Evolutionary conservation across 2,329 filamentous ascomycete genomes (phyloP).

Genomic region (Huntiella savannae): DNA sequence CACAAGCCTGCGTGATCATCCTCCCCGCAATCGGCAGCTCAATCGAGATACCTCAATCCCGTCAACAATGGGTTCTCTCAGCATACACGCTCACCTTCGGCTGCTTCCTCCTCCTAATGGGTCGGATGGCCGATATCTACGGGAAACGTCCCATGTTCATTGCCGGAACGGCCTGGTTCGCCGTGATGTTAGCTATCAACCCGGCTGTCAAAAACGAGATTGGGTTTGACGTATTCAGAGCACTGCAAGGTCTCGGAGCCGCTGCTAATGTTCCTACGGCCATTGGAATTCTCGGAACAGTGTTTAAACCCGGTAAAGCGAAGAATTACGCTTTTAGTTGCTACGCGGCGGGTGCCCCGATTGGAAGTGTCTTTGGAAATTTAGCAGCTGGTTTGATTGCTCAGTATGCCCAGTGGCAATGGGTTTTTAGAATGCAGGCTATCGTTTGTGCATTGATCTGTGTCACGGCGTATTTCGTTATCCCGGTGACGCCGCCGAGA

Average conservation of each 20-base stretch:
- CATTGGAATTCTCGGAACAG: constrained; percentile 49
- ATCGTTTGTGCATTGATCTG: constrained; percentile 39
- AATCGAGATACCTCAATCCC: constrained; percentile 35
- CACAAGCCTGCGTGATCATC: constrained; percentile 41
- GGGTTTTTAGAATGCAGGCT: constrained; percentile 46
- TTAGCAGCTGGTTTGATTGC: constrained; percentile 43
- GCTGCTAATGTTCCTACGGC: constrained; percentile 54
- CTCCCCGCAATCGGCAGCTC: constrained; percentile 40
- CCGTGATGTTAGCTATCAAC: constrained; percentile 36
- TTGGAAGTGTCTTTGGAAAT: constrained; percentile 47
- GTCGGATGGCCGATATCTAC: constrained; percentile 46
- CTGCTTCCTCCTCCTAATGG: constrained; percentile 49
- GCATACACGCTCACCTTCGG: constrained; percentile 47
- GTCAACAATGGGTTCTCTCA: constrained; percentile 48
- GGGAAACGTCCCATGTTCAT: constrained; percentile 48
- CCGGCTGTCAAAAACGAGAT: constrained; percentile 50
- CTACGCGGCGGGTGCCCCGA: constrained; percentile 44
- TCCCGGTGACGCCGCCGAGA: constrained; percentile 30
- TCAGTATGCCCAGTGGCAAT: constrained; percentile 44
- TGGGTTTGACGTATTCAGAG: constrained; percentile 46
- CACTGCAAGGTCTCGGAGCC: constrained; percentile 46
- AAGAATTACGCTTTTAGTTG: constrained; percentile 53
- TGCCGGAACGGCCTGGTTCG: constrained; percentile 43
- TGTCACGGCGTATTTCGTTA: constrained; percentile 36
- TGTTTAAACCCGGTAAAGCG: constrained; percentile 45